Percentiles rank a stretch among this genome's conserved stretches.
phyloP scores from a whole-genome alignment of 768 basidiomycete species.

The Chlorophyllum brunneum region DNA sequence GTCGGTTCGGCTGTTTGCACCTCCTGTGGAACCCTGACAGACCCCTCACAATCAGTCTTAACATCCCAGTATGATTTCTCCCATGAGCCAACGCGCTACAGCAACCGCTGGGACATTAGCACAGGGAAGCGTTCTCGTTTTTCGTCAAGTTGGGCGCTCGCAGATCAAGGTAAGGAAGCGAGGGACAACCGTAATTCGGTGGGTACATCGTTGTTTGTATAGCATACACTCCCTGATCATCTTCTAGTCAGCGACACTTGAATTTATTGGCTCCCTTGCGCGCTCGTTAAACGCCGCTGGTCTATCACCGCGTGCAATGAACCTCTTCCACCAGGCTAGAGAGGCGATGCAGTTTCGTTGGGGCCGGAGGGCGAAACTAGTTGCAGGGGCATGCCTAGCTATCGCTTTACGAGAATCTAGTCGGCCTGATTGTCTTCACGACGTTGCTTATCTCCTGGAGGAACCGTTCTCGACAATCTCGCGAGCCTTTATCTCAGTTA shows the following conservation, averaged over 20 bases:
- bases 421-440: conserved; percentile 61
- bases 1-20: conserved; percentile 63
- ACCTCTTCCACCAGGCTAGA: conserved; percentile 70
- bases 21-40: conserved; percentile 64
- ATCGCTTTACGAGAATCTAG: conserved; percentile 70
- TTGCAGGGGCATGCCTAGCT: conserved; percentile 65
- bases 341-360: conserved; percentile 55
- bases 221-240: conserved; percentile 16
- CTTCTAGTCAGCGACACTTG: conserved; percentile 56
- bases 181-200: conserved; percentile 64
- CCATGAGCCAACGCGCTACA: conserved; percentile 31
- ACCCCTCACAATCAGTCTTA: conserved; percentile 60
- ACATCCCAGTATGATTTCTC: conserved; percentile 32
- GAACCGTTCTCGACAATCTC: conserved; percentile 48
- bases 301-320: conserved; percentile 60
- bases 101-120: conserved; percentile 28
- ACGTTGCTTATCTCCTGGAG: conserved; percentile 65
- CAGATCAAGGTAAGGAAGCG: conserved; percentile 64
- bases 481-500: conserved; percentile 51
- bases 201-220: conserved; percentile 22
- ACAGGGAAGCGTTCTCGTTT: conserved; percentile 48
- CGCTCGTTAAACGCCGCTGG: conserved; percentile 56
- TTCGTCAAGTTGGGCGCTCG: conserved; percentile 53
- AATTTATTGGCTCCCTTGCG: conserved; percentile 59
- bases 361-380: conserved; percentile 69